Evolutionary conservation across 805 yeast species (phyloP).

Genomic region (Candida boleticola): DNA sequence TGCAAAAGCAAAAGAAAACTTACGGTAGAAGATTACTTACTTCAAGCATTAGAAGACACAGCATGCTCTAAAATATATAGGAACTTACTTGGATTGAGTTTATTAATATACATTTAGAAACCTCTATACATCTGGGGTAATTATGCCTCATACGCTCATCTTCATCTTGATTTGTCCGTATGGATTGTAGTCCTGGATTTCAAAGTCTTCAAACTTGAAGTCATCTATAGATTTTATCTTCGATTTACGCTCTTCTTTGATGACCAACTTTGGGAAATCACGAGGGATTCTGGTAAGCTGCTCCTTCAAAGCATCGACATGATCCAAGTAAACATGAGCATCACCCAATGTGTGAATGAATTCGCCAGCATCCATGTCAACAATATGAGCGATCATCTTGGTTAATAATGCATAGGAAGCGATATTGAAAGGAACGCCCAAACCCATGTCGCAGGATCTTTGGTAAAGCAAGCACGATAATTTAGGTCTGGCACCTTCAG

Average conservation of each 20-base stretch:
- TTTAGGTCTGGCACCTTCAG: slow-evolving; percentile 55
- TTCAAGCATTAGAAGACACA: slow-evolving; percentile 8
- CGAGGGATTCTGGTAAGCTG: slow-evolving; percentile 77
- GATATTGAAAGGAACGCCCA: slow-evolving; percentile 98
- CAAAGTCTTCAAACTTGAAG: slow-evolving; percentile 85
- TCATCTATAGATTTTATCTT: slow-evolving; percentile 73
- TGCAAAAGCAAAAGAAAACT: background rate
- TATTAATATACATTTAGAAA: slow-evolving; percentile 16
- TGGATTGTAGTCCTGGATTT: slow-evolving; percentile 75
- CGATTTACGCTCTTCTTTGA: slow-evolving; percentile 51
- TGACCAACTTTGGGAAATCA: slow-evolving; percentile 72
- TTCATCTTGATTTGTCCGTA: slow-evolving; percentile 86
- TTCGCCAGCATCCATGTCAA: slow-evolving; percentile 93
- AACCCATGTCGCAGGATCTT: slow-evolving; percentile 98
- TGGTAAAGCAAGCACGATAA: slow-evolving; percentile 90
- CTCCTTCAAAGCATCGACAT: slow-evolving; percentile 82
- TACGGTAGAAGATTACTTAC: slow-evolving; percentile 3
- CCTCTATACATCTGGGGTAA: too few relatives aligned
- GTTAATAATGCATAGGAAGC: slow-evolving; percentile 94
- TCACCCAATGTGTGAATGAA: slow-evolving; percentile 96
- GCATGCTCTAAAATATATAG: slow-evolving; percentile 5
- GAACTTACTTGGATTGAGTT: background rate
- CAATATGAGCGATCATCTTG: slow-evolving; percentile 93
- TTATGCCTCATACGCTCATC: slow-evolving; percentile 98
- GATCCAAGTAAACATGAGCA: slow-evolving; percentile 92